These are phyloP conservation scores for Tricholoma matsutake DNA, from an alignment of 768 basidiomycete species.

Conservation along the genomic window DNA sequence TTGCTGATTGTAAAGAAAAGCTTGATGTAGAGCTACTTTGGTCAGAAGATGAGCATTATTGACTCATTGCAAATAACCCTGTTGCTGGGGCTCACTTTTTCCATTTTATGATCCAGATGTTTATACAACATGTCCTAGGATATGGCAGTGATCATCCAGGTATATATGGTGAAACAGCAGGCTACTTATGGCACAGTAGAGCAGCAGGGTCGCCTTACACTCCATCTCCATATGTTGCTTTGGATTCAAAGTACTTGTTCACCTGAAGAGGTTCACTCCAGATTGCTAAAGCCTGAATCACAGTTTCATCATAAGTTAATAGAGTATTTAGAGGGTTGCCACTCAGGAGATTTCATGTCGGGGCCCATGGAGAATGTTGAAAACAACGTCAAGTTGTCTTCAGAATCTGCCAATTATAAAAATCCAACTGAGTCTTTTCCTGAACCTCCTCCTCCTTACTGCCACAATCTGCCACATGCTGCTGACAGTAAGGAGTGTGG, in stretches of 20 bases:
- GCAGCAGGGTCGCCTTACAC: slow-evolving; percentile 25
- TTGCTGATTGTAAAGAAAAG: too few species aligned
- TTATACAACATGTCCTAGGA: slow-evolving; percentile 12
- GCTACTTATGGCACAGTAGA: slow-evolving; percentile 32
- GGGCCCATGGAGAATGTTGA: not conserved
- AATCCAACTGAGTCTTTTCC: slow-evolving; percentile 3
- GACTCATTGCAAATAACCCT: not conserved
- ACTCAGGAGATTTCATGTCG: not conserved
- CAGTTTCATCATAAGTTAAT: slow-evolving; percentile 2
- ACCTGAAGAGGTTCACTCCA: slow-evolving; percentile 4
- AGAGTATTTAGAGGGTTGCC: not conserved
- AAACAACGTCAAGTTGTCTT: not conserved
- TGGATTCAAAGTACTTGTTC: slow-evolving; percentile 19
- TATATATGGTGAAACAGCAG: slow-evolving; percentile 23
- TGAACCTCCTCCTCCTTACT: not conserved
- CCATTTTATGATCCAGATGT: not conserved
- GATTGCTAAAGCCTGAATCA: slow-evolving; percentile 1
- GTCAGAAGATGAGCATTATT: too few species aligned
- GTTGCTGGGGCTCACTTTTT: not conserved
- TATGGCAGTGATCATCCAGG: not conserved
- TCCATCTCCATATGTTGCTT: slow-evolving; percentile 27
- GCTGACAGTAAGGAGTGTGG: not conserved
- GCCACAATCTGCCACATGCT: not conserved
- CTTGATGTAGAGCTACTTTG: too few species aligned
- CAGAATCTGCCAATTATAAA: not conserved